Base-by-base conservation (phyloP, 139 green algal species). In the Ettlia oleoabundans region DNA sequence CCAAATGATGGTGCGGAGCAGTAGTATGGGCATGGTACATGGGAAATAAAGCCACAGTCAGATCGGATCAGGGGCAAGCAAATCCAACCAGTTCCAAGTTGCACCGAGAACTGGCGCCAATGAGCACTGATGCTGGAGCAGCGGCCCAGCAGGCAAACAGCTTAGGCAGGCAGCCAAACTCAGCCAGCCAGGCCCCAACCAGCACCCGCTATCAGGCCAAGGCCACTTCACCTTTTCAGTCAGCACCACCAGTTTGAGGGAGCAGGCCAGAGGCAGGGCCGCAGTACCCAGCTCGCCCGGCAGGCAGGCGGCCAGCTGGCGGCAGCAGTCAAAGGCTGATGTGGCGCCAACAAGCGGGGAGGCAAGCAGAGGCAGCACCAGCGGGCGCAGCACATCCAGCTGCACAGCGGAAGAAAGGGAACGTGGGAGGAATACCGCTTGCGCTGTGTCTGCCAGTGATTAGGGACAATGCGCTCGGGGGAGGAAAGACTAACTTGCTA, bases 351-450 rank as follows among this genome's bases (percentile, higher is more conserved):
- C 88, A 38, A 97, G 55, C 2, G 88, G 89, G 3, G 91, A 94
- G 5, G 77, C 74, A 61, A 97, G 78, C 75, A 98, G 87, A 32
- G 92, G 94, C 81, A 93, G 64, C 65, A 89, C 90, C 41, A 93
- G 83, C 4, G 86, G 75, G 37, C 81, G 66, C 33, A 95, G 83
- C 4, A 88, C 82, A 62, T 93, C 84, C 66, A 97, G 82, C 32
- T 83, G n/a, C n/a, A n/a, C n/a, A n/a, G n/a, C n/a, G n/a, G n/a
- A n/a, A n/a, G n/a, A n/a, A n/a, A n/a, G n/a, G n/a, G n/a, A n/a
- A n/a, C n/a, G n/a, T n/a, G n/a, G n/a, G n/a, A n/a, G n/a, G n/a
- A n/a, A n/a, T n/a, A n/a, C n/a, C n/a, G n/a, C n/a, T n/a, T n/a
- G n/a, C n/a, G n/a, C n/a, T n/a, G n/a, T n/a, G n/a, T n/a, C n/a